Evolutionary conservation across 2,329 filamentous ascomycete genomes (phyloP), one percentile per base, ranked within the genome.

Genomic region (Colletotrichum caudatum): DNA sequence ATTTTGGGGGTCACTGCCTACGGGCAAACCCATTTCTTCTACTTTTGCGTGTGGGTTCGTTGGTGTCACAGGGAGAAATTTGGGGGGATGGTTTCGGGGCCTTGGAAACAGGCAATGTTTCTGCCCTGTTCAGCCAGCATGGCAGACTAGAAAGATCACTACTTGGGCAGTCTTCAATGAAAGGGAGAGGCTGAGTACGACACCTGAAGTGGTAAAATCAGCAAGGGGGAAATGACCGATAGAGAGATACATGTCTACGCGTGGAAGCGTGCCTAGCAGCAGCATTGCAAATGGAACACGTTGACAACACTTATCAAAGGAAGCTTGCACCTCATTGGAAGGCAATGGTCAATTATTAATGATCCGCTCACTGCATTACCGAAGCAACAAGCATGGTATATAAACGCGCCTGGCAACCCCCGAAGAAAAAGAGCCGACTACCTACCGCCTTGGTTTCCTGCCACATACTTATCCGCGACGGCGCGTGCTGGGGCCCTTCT

Each of bases 401-500:
- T 72, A 46, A 60, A 61, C 57, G 23, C 50, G 41, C 18, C 8
- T 26, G 23, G n/a, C 29, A 29, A 8, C 37, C 6, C 9, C 50
- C 54, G 18, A 61, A 11, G 11, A 35, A n/a, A 16, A 20, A 33
- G 26, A 20, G 9, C n/a, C 48, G 14, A 2, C 44, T 0, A 29
- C 41, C 44, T 0, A 29, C 41, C 33, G 3, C n/a, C n/a, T 23
- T 41, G 20, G 20, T 26, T 3, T 23, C 29, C 39, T 18, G 26
- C 26, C 11, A 20, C 26, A 18, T 29, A 20, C 70, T 76, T 78
- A 85, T 71, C 82, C 83, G 68, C 83, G 82, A 57, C 83, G 82
- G 51, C 83, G 82, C 57, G 83, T 85, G 26, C 83, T 84, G 37
- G 83, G 82, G 33, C 80, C 80, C 78, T 83, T 82, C 61, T 82